A percentile compares a stretch with the other conserved stretches of the same genome.
phyloP scores from a whole-genome alignment of 148 eudicot species.

The Gaultheria prostrata region DNA sequence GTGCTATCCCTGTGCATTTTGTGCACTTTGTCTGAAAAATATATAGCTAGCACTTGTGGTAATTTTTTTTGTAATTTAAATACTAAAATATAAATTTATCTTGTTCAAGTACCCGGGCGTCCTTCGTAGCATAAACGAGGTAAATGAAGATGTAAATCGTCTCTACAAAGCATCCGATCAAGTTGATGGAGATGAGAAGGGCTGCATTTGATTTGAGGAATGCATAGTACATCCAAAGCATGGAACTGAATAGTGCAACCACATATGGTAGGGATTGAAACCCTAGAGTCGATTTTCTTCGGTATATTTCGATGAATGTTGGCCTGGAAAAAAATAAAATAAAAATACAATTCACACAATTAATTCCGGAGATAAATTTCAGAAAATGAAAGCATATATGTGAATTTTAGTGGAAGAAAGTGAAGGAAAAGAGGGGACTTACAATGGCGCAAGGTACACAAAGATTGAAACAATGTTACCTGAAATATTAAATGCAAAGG shows the following conservation, averaged over 20 bases:
- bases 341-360: background rate
- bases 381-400: background rate
- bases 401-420: background rate
- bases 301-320: conserved; percentile 49
- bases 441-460: conserved; percentile 77
- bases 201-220: conserved; percentile 40
- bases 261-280: conserved; percentile 62
- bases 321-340: conserved; percentile 42
- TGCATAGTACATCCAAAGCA: conserved; percentile 79
- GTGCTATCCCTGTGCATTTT: background rate
- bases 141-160: conserved; percentile 44
- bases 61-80: too few relatives aligned
- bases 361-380: background rate
- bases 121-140: conserved; percentile 41
- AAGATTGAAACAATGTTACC: conserved; percentile 62
- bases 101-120: conserved; percentile 40
- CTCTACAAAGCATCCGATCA: conserved; percentile 54
- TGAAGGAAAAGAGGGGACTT: conserved; percentile 25
- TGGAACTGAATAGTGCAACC: conserved; percentile 61
- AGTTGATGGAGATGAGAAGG: conserved; percentile 59
- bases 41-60: too few relatives aligned
- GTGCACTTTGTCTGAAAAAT: background rate
- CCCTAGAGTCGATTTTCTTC: conserved; percentile 58
- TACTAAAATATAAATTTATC: background rate
- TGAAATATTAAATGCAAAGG: conserved; percentile 23